phyloP scores from a whole-genome alignment of 768 basidiomycete genomes.

The Cantharellus cinnabarinus region DNA sequence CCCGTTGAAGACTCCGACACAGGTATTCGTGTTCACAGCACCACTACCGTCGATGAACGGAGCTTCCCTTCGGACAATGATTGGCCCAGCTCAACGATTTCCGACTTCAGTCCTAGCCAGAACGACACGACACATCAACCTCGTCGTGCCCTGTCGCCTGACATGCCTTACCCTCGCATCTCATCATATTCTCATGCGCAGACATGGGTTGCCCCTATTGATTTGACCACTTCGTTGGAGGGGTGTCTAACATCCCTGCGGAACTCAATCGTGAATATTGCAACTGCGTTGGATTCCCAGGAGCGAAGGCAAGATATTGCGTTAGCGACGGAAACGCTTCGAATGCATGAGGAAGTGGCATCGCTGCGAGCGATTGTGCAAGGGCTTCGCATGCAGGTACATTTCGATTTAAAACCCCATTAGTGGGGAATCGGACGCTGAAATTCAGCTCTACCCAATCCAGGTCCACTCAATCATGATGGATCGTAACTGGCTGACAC shows the following conservation, averaged over 20 bases:
- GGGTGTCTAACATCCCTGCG: slow-evolving; percentile 38
- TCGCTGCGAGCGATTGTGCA: slow-evolving; percentile 48
- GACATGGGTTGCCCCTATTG: slow-evolving; percentile 33
- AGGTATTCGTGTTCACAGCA: neutral
- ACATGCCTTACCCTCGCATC: neutral
- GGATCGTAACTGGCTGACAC: slow-evolving; percentile 30
- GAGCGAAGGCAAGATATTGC: slow-evolving; percentile 44
- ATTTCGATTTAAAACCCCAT: slow-evolving; percentile 9
- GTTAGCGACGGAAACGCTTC: slow-evolving; percentile 46
- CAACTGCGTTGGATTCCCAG: slow-evolving; percentile 38
- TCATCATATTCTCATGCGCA: slow-evolving; percentile 3
- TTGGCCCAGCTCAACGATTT: no score
- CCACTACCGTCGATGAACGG: neutral
- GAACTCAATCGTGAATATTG: slow-evolving; percentile 38
- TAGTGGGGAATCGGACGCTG: neutral
- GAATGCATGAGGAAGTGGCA: slow-evolving; percentile 54
- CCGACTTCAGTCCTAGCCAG: neutral
- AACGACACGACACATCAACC: neutral
- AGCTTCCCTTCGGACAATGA: no score
- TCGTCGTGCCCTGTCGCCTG: neutral
- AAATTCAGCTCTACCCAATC: neutral
- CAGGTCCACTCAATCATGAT: slow-evolving; percentile 55
- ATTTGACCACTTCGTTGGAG: slow-evolving; percentile 40
- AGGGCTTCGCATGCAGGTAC: slow-evolving; percentile 60
- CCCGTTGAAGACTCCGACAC: neutral